Base-by-base conservation (phyloP, 352 stramenopile species). In the Globisporangium cederbergense region DNA sequence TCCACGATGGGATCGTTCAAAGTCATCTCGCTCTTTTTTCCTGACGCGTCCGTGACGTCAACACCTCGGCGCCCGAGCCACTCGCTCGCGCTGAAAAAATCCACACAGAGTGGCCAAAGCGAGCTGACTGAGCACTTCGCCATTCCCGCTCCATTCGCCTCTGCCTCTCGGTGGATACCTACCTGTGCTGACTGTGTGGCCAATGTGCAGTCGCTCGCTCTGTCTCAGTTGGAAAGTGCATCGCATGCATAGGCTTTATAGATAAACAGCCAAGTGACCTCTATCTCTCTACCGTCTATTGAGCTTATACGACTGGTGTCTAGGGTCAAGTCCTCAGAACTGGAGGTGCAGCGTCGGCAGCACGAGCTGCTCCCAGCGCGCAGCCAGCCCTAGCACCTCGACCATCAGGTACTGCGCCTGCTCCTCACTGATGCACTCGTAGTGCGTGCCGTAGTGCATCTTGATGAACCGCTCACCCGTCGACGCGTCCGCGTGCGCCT, bases 371-470 rank as follows among this genome's bases (percentile, higher is more conserved):
- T 80, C 71, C 73, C 73, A 80, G 34, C 73, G 64, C 49, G 68
- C 76, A 16, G 73, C 73, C 51, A 80, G 73, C 38, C 73, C 71
- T 43, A 80, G 65, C 53, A 80, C 73, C 43, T 80, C 73, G 42
- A 80, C 60, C 71, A 78, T 78, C 14, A 80, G 68, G 63, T 75
- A 78, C 20, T 63, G 73, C n/a, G 68, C 71, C 50, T 80, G 73
- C 9, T 75, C 71, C 28, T 80, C 73, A 58, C 68, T 80, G 45
- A 78, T 60, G 38, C 73, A 80, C 60, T 80, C 71, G 47, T 71
- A 80, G 68, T 80, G 71, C 40, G 71, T 78, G 49, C 73, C 73
- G 36, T 78, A 79, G 45, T 79, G 73, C 32, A 78, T 70, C 2
- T 62, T 68, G 14, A 76, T 67, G 36, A 40, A 65, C 16, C 65